These are phyloP conservation scores for Penicillium nordicum DNA, from an alignment of 2,329 filamentous ascomycete genomes.

Conservation along the genomic window DNA sequence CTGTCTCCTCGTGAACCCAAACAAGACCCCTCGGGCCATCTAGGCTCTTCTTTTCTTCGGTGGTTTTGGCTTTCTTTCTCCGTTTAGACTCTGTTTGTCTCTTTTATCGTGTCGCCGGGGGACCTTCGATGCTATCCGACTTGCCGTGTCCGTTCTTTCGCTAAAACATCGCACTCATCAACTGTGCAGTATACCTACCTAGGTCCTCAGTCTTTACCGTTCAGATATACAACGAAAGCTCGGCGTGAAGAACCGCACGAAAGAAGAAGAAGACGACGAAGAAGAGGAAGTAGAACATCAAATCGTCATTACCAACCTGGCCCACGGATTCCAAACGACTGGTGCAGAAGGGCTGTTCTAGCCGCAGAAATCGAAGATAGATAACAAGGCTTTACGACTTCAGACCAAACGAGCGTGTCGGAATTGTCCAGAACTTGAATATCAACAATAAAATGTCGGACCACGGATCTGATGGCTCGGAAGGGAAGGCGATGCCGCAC, in stretches of 20 bases:
- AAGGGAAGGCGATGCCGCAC: conserved; percentile 47
- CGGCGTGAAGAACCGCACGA: background rate
- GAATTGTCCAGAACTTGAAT: background rate
- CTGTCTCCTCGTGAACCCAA: conserved; percentile 19
- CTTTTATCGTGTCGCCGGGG: conserved; percentile 11
- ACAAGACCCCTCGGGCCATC: conserved; percentile 23
- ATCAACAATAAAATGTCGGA: conserved; percentile 18
- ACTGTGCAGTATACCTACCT: conserved; percentile 5
- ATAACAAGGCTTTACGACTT: background rate
- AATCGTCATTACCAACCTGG: background rate
- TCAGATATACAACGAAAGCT: background rate
- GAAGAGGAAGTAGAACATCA: background rate
- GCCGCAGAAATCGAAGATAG: background rate
- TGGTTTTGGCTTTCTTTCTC: conserved; percentile 12
- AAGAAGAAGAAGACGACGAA: background rate
- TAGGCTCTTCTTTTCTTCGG: conserved; percentile 24
- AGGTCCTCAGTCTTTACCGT: conserved; percentile 11
- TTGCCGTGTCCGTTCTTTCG: conserved; percentile 27
- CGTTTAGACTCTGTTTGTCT: conserved; percentile 13
- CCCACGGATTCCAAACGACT: background rate
- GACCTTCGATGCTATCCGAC: conserved; percentile 56
- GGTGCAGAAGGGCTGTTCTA: background rate
- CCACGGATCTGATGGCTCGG: conserved; percentile 11
- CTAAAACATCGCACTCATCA: conserved; percentile 11
- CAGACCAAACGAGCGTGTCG: background rate